phyloP scores from a whole-genome alignment of 2,329 filamentous ascomycete species.

The Orbilia ellipsospora region DNA sequence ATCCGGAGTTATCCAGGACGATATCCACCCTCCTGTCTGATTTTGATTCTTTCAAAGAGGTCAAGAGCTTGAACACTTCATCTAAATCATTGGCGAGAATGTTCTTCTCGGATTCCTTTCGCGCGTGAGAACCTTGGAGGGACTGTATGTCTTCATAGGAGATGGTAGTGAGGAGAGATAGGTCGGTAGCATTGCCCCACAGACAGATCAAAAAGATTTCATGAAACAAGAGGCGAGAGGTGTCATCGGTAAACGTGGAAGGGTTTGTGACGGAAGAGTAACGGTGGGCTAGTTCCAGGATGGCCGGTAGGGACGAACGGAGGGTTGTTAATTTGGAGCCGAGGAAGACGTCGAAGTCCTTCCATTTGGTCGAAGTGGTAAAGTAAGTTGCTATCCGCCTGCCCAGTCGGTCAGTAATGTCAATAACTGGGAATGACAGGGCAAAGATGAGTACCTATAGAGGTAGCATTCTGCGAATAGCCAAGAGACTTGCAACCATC shows the following conservation, averaged over 20 bases:
- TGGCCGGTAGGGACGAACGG: slow-evolving; percentile 86
- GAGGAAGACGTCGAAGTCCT: slow-evolving; percentile 86
- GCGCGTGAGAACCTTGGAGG: slow-evolving; percentile 86
- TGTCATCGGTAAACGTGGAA: slow-evolving; percentile 66
- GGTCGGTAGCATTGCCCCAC: slow-evolving; percentile 96
- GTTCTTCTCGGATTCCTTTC: slow-evolving; percentile 88
- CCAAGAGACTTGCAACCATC: slow-evolving; percentile 89
- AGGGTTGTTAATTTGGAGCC: slow-evolving; percentile 93
- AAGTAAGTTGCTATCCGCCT: slow-evolving; percentile 85
- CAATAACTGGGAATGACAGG: background rate
- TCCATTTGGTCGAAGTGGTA: slow-evolving; percentile 81
- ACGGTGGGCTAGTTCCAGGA: slow-evolving; percentile 81
- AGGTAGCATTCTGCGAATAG: slow-evolving; percentile 94
- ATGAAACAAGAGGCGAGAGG: slow-evolving; percentile 81
- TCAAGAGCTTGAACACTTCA: slow-evolving; percentile 75
- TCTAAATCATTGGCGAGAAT: slow-evolving; percentile 88
- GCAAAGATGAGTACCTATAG: slow-evolving; percentile 71
- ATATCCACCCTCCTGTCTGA: slow-evolving; percentile 86
- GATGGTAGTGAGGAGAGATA: slow-evolving; percentile 87
- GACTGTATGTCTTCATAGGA: slow-evolving; percentile 98
- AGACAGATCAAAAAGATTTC: slow-evolving; percentile 98
- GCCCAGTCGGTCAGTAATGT: slow-evolving; percentile 58
- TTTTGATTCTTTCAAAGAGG: slow-evolving; percentile 72
- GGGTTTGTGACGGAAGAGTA: slow-evolving; percentile 73
- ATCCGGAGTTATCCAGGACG: slow-evolving; percentile 95